Evolutionary conservation across 2,329 filamentous ascomycete species (phyloP), one percentile per base, ranked within the genome.

Genomic region (Pochonia chlamydosporia): DNA sequence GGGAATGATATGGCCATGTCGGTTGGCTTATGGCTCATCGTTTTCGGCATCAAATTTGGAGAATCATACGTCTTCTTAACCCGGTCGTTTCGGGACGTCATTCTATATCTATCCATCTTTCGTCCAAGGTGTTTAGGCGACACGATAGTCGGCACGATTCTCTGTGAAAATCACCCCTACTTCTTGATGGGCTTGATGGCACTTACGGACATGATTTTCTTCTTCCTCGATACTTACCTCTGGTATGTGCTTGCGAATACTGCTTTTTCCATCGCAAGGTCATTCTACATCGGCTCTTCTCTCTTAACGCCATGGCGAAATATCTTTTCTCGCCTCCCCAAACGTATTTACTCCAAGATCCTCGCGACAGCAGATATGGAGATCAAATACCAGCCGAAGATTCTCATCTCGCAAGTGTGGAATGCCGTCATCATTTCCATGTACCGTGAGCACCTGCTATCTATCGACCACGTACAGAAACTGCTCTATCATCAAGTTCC

Each of bases 311-410:
- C 93, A 0, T 99, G 93, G 93, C 84, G 93, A 66, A 99, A 99
- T 66, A 93, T 99, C 57, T 99, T 97, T 73, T 96, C 95, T 20
- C 89, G 93, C 40, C 79, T 99, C 33, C 93, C 93, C 0, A 99
- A 99, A 80, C 91, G 93, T 72, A 95, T 99, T 59, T 99, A 99
- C 71, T 99, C 93, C 24, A 99, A 99, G 77, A 81, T 99, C 39
- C 75, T 99, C 24, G 93, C 93, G 0, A 99, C 93, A 0, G 97
- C 93, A 2, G 93, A 99, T 63, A 99, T 99, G 95, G 93, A 99
- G 71, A 99, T 99, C 76, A 99, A 99, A 76, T 99, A 99, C 75
- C 99, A 99, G 72, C 93, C 93, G 0, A 99, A 99, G 75, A 95
- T 99, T 1, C 75, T 99, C 31, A 97, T 99, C 56, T 99, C 95